These are phyloP conservation scores for Carex scoparia DNA, from an alignment of 176 grass and related monocot species.

Conservation along the genomic window DNA sequence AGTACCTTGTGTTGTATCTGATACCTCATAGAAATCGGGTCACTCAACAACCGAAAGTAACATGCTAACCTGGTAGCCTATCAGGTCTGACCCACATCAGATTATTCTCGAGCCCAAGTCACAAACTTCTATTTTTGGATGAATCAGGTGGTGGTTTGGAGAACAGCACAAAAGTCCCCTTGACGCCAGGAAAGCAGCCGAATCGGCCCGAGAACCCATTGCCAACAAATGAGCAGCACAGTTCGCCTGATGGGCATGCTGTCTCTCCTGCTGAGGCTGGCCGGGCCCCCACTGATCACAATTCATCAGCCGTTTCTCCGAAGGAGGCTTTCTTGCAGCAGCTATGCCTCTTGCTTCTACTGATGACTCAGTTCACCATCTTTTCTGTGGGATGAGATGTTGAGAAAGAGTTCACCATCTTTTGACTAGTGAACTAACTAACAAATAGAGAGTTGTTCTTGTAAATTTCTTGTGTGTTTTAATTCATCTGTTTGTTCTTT, in stretches of 20 bases:
- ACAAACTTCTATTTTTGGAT: constrained; percentile 8
- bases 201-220: constrained; percentile 65
- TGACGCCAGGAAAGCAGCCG: constrained; percentile 46
- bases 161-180: constrained; percentile 64
- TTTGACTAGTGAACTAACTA: constrained; percentile 16
- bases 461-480: constrained; percentile 59
- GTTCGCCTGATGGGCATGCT: constrained; percentile 35
- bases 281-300: constrained; percentile 28
- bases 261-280: constrained; percentile 57
- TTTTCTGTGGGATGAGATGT: constrained; percentile 50
- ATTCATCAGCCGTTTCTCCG: constrained; percentile 19
- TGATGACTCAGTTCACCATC: constrained; percentile 48
- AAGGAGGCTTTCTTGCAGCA: neutral
- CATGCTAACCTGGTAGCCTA: neutral
- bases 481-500: constrained; percentile 34
- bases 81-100: neutral
- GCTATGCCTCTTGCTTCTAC: constrained; percentile 31
- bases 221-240: constrained; percentile 84
- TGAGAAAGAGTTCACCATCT: neutral
- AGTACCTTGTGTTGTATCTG: neutral
- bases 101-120: neutral
- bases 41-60: neutral
- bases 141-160: constrained; percentile 54
- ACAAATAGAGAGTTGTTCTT: constrained; percentile 41
- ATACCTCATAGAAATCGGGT: neutral